Evolutionary conservation across 2,329 filamentous ascomycete genomes (phyloP), one percentile per base, ranked within the genome.

Genomic region (Aureobasidium sp.): DNA sequence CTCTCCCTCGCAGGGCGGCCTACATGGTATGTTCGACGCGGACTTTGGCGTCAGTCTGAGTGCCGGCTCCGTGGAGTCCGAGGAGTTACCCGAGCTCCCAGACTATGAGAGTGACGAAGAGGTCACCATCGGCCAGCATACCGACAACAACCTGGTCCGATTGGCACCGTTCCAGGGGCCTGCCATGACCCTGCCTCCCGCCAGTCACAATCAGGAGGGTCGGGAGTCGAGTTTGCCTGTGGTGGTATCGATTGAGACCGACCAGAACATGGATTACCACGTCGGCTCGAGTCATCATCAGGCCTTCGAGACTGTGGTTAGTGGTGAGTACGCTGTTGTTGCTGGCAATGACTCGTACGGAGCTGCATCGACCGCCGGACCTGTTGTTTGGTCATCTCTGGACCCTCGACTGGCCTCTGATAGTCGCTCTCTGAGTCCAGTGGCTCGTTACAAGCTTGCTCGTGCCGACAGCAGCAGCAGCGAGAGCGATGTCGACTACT

Each of bases 401-500:
- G 55, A 48, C 34, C 9, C 55, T 32, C 55, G 55, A 47, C 32
- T 48, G 55, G 43, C 32, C 55, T 37, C 37, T 39, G 17, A 26
- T 13, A 37, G 43, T 37, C 53, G 53, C 39, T 47, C 55, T 59
- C 55, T 24, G 37, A 48, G 43, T 48, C 55, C 55, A 6, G 43
- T 43, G 15, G 17, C 41, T 37, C 41, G 41, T 20, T 47, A 59
- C 41, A 37, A 47, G 55, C 55, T 47, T 20, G 55, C 55, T 59
- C 55, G 55, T 37, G 53, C 53, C 53, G 43, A 59, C 55, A 48
- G 55, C 41, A 59, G 55, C 55, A 24, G 43, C 8, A 59, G 55
- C 43, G 43, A 59, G 17, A 59, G 55, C 13, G 55, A 59, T 32
- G 43, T 26, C 39, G 32, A 47, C 20, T 27, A 27, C 43, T 32